These are phyloP conservation scores for Mariannaea elegans DNA, from an alignment of 2,329 filamentous ascomycete genomes.

Conservation along the genomic window DNA sequence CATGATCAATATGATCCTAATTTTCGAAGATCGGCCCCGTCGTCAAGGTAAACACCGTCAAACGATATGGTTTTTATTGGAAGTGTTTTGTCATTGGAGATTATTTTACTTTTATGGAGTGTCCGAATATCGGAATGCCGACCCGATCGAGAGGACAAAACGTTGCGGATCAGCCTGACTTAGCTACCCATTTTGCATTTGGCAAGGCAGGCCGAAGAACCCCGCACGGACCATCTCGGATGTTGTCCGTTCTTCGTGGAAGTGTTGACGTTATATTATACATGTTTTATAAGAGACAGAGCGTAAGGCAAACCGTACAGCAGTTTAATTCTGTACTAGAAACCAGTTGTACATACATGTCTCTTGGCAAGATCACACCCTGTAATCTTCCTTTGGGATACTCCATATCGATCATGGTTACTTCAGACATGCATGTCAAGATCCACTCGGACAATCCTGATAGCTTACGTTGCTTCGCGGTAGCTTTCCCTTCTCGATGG, in stretches of 20 bases:
- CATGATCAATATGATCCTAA: constrained; percentile 19
- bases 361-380: background rate
- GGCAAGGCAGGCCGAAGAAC: background rate
- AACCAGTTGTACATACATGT: too few species aligned
- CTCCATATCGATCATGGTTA: background rate
- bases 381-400: background rate
- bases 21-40: too few species aligned
- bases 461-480: background rate
- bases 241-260: background rate
- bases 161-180: background rate
- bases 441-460: background rate
- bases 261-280: background rate
- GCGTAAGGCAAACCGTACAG: too few species aligned
- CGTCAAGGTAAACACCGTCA: too few species aligned
- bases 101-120: too few species aligned
- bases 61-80: too few species aligned
- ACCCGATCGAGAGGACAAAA: background rate
- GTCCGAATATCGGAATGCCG: too few species aligned
- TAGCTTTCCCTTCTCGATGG: background rate
- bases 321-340: too few species aligned
- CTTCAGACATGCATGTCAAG: too few species aligned
- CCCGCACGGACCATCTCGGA: background rate
- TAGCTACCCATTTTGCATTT: background rate
- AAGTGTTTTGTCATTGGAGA: too few species aligned
- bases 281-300: too few species aligned